Conservation (phyloP, 2,329 filamentous ascomycete genomes). For the Pseudopyrenochaeta lycopersici region DNA sequence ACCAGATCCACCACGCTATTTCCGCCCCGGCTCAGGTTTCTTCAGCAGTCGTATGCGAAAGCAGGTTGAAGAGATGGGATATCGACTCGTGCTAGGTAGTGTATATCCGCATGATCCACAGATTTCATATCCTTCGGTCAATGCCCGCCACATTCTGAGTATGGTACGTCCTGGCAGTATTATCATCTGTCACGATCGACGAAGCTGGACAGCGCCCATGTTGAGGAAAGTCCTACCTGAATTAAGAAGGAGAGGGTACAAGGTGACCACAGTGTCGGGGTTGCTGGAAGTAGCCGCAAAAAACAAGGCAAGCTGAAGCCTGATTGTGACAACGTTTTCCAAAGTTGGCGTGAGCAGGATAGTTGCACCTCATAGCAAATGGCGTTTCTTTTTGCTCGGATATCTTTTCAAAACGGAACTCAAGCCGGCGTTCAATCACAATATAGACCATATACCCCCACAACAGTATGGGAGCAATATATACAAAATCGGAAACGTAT, state of each 20-base stretch:
- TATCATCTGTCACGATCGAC: constrained; percentile 85
- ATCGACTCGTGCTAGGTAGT: constrained; percentile 78
- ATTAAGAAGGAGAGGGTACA: constrained; percentile 73
- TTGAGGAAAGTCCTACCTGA: constrained; percentile 75
- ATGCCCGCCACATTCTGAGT: constrained; percentile 81
- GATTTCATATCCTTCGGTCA: constrained; percentile 73
- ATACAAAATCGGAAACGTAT: neutral
- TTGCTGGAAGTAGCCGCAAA: constrained; percentile 21
- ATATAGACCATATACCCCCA: neutral
- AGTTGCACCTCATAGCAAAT: neutral
- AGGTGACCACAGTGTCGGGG: constrained; percentile 69
- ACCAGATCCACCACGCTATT: constrained; percentile 69
- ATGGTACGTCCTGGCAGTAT: constrained; percentile 80
- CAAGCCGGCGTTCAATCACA: neutral
- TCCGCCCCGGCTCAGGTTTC: constrained; percentile 85
- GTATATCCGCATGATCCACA: constrained; percentile 95
- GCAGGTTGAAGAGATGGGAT: constrained; percentile 68
- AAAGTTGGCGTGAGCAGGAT: no score
- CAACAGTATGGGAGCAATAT: neutral
- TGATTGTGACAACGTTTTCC: neutral
- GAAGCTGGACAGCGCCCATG: constrained; percentile 86
- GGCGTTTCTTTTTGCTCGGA: neutral
- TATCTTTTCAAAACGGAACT: neutral
- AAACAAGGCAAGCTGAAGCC: neutral
- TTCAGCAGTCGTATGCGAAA: constrained; percentile 76